phyloP scores from a whole-genome alignment of 805 yeast genomes.

The Hemisphaericaspora nanyangensis region DNA sequence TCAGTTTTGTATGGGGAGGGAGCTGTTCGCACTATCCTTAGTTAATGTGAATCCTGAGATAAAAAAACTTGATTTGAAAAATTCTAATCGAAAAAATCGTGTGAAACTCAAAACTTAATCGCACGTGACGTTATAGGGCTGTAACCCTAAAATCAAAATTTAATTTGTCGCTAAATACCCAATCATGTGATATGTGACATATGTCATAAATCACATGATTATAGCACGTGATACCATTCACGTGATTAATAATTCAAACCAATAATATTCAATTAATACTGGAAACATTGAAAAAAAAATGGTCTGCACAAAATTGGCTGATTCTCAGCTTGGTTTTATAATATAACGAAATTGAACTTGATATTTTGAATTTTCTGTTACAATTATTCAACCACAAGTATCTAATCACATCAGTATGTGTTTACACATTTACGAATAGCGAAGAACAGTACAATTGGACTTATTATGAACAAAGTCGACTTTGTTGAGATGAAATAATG shows the following conservation, averaged over 20 bases:
- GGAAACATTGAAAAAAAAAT: constrained; percentile 1
- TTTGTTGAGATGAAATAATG: too few species aligned
- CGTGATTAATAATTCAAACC: constrained; percentile 3
- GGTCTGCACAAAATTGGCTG: neutral
- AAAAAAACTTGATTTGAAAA: neutral
- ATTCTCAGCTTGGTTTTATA: neutral
- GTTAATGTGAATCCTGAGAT: neutral
- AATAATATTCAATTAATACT: constrained; percentile 3
- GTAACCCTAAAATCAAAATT: neutral
- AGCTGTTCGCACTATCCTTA: neutral
- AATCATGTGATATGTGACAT: neutral
- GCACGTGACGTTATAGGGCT: constrained; percentile 3
- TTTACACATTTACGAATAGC: neutral
- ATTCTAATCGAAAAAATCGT: neutral
- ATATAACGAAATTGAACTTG: too few species aligned
- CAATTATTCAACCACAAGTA: neutral
- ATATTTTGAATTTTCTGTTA: neutral
- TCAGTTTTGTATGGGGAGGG: neutral
- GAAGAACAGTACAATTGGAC: neutral
- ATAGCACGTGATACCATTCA: neutral
- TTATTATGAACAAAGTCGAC: too few species aligned
- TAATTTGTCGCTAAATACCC: too few species aligned
- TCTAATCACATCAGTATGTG: neutral
- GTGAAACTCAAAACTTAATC: neutral
- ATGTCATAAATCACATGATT: neutral